Conservation (phyloP, 495 filamentous ascomycete species). For the Xylaria flabelliformis region DNA sequence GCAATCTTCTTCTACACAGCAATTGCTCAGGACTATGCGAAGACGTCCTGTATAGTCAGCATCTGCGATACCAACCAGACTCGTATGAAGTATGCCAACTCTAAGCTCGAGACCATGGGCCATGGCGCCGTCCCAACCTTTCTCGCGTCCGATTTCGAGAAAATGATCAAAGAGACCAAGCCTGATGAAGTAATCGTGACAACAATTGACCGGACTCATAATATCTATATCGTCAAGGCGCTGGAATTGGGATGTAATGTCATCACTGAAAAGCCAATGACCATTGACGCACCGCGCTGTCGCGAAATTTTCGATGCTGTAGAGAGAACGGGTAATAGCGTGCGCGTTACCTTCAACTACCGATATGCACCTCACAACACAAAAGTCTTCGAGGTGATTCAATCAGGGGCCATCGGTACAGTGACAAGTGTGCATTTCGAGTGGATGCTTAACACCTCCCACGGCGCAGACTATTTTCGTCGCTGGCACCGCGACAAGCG, state of each 20-base stretch:
- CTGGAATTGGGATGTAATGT: slow-evolving; percentile 63
- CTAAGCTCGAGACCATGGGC: slow-evolving; percentile 41
- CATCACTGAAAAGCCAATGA: slow-evolving; percentile 67
- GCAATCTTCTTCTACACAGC: slow-evolving; percentile 63
- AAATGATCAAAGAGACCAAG: slow-evolving; percentile 58
- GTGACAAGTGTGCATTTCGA: slow-evolving; percentile 65
- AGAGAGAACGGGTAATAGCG: slow-evolving; percentile 42
- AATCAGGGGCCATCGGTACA: slow-evolving; percentile 56
- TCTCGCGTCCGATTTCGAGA: slow-evolving; percentile 57
- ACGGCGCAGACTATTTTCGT: slow-evolving; percentile 67
- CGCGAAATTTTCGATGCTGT: slow-evolving; percentile 55
- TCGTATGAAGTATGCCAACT: slow-evolving; percentile 53
- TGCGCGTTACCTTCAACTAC: slow-evolving; percentile 59
- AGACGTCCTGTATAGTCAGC: slow-evolving; percentile 56
- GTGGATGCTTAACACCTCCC: slow-evolving; percentile 64
- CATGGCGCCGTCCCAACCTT: slow-evolving; percentile 56
- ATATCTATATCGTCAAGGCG: slow-evolving; percentile 61
- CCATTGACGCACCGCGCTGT: slow-evolving; percentile 61
- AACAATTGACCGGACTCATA: slow-evolving; percentile 64
- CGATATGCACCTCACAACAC: slow-evolving; percentile 61
- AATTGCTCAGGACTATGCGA: slow-evolving; percentile 54
- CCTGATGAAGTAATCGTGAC: slow-evolving; percentile 65
- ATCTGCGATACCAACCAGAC: slow-evolving; percentile 59
- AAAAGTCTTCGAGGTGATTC: slow-evolving; percentile 55
- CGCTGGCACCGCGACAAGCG: slow-evolving; percentile 66